These are phyloP conservation scores for Solanum chacoense DNA, from an alignment of 305 asterid species.

Conservation along the genomic window DNA sequence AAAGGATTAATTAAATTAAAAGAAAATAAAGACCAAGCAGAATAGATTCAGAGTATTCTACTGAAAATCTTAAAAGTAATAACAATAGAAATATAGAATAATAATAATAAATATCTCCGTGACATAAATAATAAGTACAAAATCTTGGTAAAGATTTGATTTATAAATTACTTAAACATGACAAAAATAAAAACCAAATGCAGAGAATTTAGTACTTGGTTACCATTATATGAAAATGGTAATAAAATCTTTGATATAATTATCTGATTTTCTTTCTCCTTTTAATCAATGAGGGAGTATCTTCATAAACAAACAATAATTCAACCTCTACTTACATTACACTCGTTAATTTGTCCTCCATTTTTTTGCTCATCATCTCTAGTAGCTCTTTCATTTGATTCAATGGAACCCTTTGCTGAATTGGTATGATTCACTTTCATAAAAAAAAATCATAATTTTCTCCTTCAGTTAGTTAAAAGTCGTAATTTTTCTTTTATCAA, in stretches of 20 bases:
- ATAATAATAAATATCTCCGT: not conserved
- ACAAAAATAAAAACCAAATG: not conserved
- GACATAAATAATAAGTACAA: not conserved
- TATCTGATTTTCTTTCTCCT: not conserved
- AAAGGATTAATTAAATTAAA: not conserved
- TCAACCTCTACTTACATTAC: not conserved
- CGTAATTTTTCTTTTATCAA: not conserved
- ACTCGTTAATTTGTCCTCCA: not conserved
- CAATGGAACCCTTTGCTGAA: conserved; percentile 1
- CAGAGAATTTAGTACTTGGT: not conserved
- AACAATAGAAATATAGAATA: not conserved
- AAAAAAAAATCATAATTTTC: not conserved
- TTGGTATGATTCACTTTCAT: not conserved
- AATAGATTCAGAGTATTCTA: not conserved
- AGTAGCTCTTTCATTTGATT: not conserved
- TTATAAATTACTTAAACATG: not conserved
- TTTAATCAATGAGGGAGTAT: not conserved
- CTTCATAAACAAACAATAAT: not conserved
- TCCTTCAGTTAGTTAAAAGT: not conserved
- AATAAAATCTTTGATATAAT: not conserved
- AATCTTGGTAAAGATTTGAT: not conserved
- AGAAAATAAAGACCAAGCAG: not conserved
- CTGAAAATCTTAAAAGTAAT: not conserved
- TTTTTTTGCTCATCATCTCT: not conserved
- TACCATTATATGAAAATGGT: not conserved